Base-by-base conservation (phyloP, 345 rosid genomes). In the Moricandia moricandioides region DNA sequence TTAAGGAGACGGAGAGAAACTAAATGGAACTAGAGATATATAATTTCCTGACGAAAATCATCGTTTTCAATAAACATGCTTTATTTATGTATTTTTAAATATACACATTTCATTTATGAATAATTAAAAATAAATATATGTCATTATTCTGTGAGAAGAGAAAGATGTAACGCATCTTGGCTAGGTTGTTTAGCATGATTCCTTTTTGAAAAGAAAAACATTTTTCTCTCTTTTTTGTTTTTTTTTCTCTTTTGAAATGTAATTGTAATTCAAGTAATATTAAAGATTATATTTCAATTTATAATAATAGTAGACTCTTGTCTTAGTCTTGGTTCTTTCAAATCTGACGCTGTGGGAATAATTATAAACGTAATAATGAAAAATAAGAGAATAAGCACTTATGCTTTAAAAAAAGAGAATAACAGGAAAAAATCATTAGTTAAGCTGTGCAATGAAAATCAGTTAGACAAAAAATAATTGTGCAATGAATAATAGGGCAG, bases 101-200 rank as follows among this genome's bases (percentile, higher is more conserved):
- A 63, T 82, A 78, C 65, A 80, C 83, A 72, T 79, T 80, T 49
- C 52, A 1, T 45, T 39, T 43, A 8, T 63, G 1, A 63, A 11
- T 49, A 6, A 66, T 34, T 26, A 24, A 27, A 33, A 3, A 29
- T 8, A 8, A 31, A 8, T 10, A n/a, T 35, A 18, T 67, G 52
- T 67, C 43, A 77, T 68, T 67, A 76, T 62, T 75, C 69, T 65
- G 77, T 71, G 33, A 63, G 78, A 65, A 60, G 82, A 74, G 71
- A 71, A 57, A 82, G 89, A 84, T 84, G 76, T 79, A 78, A 87
- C 85, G 88, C 85, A 84, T 79, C 86, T 83, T 39, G 70, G 80
- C 69, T 66, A 21, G 77, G 84, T 75, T 73, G 78, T 73, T 84
- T 81, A 30, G 76, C 81, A 78, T 65, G n/a, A 61, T 29, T 73